Evolutionary conservation across 2,329 filamentous ascomycete genomes (phyloP).

Genomic region (Fusarium guadeloupense): DNA sequence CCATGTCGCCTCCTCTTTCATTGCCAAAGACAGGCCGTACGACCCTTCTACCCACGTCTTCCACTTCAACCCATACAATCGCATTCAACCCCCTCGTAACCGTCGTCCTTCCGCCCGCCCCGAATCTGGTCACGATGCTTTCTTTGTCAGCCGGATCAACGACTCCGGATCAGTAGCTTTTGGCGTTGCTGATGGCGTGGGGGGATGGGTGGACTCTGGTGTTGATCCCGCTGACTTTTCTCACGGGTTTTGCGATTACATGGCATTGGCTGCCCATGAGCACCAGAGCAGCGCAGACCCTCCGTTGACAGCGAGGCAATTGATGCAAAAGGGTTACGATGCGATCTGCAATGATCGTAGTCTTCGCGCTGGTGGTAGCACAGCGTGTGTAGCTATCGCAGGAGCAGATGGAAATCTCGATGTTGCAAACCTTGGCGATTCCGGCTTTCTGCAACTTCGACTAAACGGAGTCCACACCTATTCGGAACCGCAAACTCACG

Average conservation of each 20-base stretch:
- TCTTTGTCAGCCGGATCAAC: slow-evolving; percentile 88
- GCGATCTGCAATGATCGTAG: slow-evolving; percentile 76
- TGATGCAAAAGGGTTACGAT: slow-evolving; percentile 88
- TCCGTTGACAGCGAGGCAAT: slow-evolving; percentile 67
- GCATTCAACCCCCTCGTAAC: slow-evolving; percentile 59
- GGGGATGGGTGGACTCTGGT: slow-evolving; percentile 91
- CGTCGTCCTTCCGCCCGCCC: slow-evolving; percentile 61
- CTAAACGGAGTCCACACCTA: slow-evolving; percentile 85
- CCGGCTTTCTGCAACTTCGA: slow-evolving; percentile 87
- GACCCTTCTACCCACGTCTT: slow-evolving; percentile 75
- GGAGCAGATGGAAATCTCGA: slow-evolving; percentile 78
- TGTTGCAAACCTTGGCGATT: slow-evolving; percentile 94
- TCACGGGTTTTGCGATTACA: slow-evolving; percentile 91
- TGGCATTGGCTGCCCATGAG: slow-evolving; percentile 78
- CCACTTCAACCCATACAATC: slow-evolving; percentile 74
- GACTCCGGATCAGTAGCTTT: slow-evolving; percentile 78
- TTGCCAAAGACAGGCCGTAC: slow-evolving; percentile 75
- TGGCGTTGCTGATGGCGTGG: slow-evolving; percentile 92
- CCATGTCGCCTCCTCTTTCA: slow-evolving; percentile 77
- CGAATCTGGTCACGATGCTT: slow-evolving; percentile 92
- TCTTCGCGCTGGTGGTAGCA: slow-evolving; percentile 87
- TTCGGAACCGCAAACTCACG: slow-evolving; percentile 90
- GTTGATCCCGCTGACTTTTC: slow-evolving; percentile 96
- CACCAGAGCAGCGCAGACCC: slow-evolving; percentile 53
- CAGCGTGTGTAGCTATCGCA: slow-evolving; percentile 86